Evolutionary conservation across 2,329 filamentous ascomycete genomes (phyloP), one percentile per base, ranked within the genome.

Genomic region (Fusarium abutilonis): DNA sequence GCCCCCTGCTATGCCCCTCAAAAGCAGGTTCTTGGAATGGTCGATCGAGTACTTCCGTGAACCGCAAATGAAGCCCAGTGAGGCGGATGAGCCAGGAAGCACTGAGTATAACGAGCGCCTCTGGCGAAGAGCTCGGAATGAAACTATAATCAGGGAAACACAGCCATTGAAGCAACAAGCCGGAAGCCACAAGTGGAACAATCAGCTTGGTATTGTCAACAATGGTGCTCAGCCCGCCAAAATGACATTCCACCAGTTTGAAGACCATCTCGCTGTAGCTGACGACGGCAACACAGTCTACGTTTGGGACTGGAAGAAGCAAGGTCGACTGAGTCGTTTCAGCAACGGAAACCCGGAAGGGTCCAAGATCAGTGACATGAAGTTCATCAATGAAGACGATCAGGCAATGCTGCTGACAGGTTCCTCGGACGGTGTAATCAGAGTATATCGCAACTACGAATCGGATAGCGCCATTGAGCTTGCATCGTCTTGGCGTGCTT

Each of bases 351-450:
- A 99, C 70, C 95, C 95, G 0, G 83, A 88, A 29, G 92, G 93
- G 3, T 97, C 93, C 23, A 92, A 89, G 68, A 96, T 99, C 70
- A 97, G 93, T 50, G 93, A 98, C 74, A 88, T 97, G 74, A 91
- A 93, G 52, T 97, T 98, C 76, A 96, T 99, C 80, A 99, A 99
- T 68, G 95, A 99, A 76, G 95, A 99, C 70, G 95, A 99, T 73
- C 92, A 96, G 72, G 95, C 94, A 3, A 86, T 98, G 63, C 79
- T 99, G 53, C 92, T 99, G 86, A 97, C 92, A 1, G 95, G 95
- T 2, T 96, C 93, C 8, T 97, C 93, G 1, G 95, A 99, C 71
- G 95, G 95, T 48, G 92, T 98, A 15, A 86, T 99, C 64, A 91
- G 96, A 63, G 89, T 98, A 29, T 99, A 96, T 78, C 88, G 93